phyloP scores from a whole-genome alignment of 2,329 filamentous ascomycete species.

The Aspergillus candidus region DNA sequence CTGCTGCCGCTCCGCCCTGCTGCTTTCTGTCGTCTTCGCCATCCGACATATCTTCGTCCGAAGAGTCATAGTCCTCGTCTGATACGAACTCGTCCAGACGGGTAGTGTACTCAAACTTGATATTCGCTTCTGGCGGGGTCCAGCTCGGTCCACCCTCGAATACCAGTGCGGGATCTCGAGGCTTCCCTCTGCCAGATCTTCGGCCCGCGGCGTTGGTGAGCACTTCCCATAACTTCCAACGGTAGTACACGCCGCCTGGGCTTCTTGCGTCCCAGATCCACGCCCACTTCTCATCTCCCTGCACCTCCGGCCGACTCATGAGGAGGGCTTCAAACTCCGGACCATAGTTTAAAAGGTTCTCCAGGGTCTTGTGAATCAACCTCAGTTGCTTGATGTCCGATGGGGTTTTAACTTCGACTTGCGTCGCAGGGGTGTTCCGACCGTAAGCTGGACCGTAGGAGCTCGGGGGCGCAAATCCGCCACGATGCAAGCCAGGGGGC shows the following conservation, averaged over 20 bases:
- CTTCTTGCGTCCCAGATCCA: conserved; percentile 88
- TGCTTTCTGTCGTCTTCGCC: conserved; percentile 40
- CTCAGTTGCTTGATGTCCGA: conserved; percentile 70
- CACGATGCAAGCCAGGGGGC: conserved; percentile 46
- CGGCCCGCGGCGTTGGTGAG: conserved; percentile 57
- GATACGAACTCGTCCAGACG: conserved; percentile 72
- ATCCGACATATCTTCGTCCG: conserved; percentile 68
- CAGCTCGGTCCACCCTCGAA: conserved; percentile 75
- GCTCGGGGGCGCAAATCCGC: conserved; percentile 69
- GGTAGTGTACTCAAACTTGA: conserved; percentile 78
- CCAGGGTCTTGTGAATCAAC: conserved; percentile 82
- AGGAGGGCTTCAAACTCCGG: conserved; percentile 85
- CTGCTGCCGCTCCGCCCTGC: conserved; percentile 35
- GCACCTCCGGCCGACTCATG: conserved; percentile 79
- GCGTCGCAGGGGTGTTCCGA: conserved; percentile 47
- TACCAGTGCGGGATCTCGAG: conserved; percentile 51
- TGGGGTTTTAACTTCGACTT: conserved; percentile 69
- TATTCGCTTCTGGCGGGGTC: conserved; percentile 64
- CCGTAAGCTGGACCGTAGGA: conserved; percentile 55
- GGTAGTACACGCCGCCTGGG: conserved; percentile 78
- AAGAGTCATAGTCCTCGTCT: conserved; percentile 79
- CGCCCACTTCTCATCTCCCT: conserved; percentile 82
- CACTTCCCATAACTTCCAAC: conserved; percentile 84
- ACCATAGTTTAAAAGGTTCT: conserved; percentile 70
- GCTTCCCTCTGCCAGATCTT: conserved; percentile 33